Base-by-base conservation (phyloP, 805 yeast species). In the Hanseniaspora meyeri region DNA sequence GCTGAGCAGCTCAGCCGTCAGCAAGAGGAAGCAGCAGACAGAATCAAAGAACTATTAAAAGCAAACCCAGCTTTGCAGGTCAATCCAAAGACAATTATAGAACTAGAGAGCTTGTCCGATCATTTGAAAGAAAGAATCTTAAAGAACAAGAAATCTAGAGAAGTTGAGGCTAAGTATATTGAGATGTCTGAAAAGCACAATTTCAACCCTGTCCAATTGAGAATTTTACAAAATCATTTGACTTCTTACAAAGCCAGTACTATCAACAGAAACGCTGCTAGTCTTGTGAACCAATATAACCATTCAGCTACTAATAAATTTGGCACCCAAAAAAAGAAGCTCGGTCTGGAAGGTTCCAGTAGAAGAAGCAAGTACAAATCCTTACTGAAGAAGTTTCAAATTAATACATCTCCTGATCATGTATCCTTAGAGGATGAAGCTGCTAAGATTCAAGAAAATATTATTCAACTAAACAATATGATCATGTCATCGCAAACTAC, bases 171-270 rank as follows among this genome's bases (percentile, higher is more conserved):
- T 2, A 53, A 53, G 37, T 53, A 53, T 17, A 53, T 53, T 53
- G 51, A 53, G 27, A 16, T 53, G 14, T 53, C 57, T 29, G 57
- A 53, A 53, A 53, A 53, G 29, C 57, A 53, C 42, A 53, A 53
- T 20, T 53, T 53, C 27, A 53, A 53, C 20, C 57, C 57, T n/a
- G 57, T 53, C 32, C 57, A 53, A 32, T 11, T 53, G 16, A 53
- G 57, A 46, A 37, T 53, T 17, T 17, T 53, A 4, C 57, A 53
- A 39, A 53, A 46, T 27, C 57, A 53, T 29, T 32, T 53, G 16
- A 46, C 32, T 7, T 46, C 57, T 14, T 53, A 53, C 17, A 43
- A 43, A 20, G 57, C 57, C 9, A 36, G 50, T 11, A n/a, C 57
- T 2, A 46, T 53, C 31, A 53, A 45, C 17, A 53, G 57, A 39